Percentiles rank a stretch among this genome's conserved stretches.
Evolutionary conservation across 148 eudicot species (phyloP).

Genomic region (Limonium bicolor): DNA sequence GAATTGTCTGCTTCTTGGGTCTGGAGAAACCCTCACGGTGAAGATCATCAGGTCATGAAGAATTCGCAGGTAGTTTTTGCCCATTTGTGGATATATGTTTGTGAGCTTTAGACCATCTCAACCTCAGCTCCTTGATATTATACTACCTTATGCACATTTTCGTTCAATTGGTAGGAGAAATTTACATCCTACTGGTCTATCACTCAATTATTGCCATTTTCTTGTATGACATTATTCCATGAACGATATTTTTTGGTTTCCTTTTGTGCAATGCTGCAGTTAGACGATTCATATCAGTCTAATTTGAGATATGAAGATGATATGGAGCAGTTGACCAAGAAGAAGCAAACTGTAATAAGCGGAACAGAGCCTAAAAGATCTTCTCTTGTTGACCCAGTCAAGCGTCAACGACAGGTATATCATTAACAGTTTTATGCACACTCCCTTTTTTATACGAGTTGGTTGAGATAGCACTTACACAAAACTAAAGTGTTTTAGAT

Average conservation of each 20-base stretch:
- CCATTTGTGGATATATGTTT: background rate
- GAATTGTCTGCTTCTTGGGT: slow-evolving; percentile 93
- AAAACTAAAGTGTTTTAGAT: too few species aligned
- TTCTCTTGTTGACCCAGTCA: slow-evolving; percentile 44
- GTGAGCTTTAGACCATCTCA: background rate
- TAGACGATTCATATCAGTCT: slow-evolving; percentile 23
- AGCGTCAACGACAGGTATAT: slow-evolving; percentile 64
- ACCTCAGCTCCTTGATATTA: background rate
- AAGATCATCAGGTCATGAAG: slow-evolving; percentile 15
- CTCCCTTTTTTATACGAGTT: background rate
- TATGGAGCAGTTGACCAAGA: slow-evolving; percentile 15
- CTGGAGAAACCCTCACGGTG: slow-evolving; percentile 58
- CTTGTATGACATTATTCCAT: too few species aligned
- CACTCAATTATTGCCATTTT: too few species aligned
- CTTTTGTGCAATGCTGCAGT: slow-evolving; percentile 14
- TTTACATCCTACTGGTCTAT: too few species aligned
- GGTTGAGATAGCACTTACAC: too few species aligned
- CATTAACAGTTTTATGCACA: slow-evolving; percentile 1
- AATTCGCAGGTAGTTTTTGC: slow-evolving; percentile 33
- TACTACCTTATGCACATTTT: background rate
- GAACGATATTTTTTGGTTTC: background rate
- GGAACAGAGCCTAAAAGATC: slow-evolving; percentile 14
- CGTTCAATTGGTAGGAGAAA: background rate
- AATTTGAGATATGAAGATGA: slow-evolving; percentile 14
- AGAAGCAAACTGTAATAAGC: slow-evolving; percentile 22